Evolutionary conservation across 176 grass and related monocot species (phyloP).

Genomic region (sorghum (Sorghum bicolor)): Sorghum_bicolor_NCBIv3 NC_012870.2:5769001-5769500

Average conservation of each 20-base stretch:
- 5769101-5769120: slow-evolving; percentile 88
- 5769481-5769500: background rate
- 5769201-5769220: background rate
- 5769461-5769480: background rate
- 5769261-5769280: slow-evolving; percentile 97
- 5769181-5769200: background rate
- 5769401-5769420: background rate
- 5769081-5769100: slow-evolving; percentile 99
- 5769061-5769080: slow-evolving; percentile 98
- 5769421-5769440: background rate
- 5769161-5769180: background rate
- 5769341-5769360: slow-evolving; percentile 77
- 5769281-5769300: slow-evolving; percentile 98
- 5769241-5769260: slow-evolving; percentile 88
- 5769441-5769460: background rate
- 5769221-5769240: background rate
- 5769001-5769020: slow-evolving; percentile 99
- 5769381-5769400: background rate
- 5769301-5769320: slow-evolving; percentile 99
- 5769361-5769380: slow-evolving; percentile 49
- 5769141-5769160: slow-evolving; percentile 94
- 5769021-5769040: slow-evolving; percentile 93
- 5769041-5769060: slow-evolving; percentile 80
- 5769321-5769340: slow-evolving; percentile 95
- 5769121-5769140: slow-evolving; percentile 95